Evolutionary conservation across 2,329 filamentous ascomycete species (phyloP).

Genomic region (Cephalotrichum gorgonifer): DNA sequence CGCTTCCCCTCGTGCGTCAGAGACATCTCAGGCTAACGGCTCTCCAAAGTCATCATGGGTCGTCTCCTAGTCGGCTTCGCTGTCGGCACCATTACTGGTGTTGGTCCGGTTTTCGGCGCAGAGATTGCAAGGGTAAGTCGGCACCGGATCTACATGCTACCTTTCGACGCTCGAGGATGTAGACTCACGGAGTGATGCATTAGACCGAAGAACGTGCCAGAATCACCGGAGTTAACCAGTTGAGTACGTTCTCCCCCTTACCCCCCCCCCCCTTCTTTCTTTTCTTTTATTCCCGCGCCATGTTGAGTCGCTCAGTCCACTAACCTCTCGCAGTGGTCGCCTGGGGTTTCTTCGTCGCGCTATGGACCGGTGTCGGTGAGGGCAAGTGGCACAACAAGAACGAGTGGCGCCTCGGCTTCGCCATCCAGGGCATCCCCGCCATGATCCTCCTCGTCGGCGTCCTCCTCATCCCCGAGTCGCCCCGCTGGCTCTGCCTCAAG

Average conservation of each 20-base stretch:
- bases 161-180: too few relatives aligned
- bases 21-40: not conserved
- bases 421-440: conserved; percentile 39
- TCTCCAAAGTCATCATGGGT: conserved; percentile 21
- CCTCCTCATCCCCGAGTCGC: conserved; percentile 35
- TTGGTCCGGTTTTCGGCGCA: conserved; percentile 27
- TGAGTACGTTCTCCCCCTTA: conserved; percentile 18
- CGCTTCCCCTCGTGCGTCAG: not conserved
- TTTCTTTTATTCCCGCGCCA: too few relatives aligned
- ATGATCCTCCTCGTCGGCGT: conserved; percentile 32
- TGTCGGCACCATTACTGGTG: conserved; percentile 28
- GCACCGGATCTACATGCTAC: not conserved
- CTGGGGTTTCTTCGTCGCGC: conserved; percentile 42
- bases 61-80: conserved; percentile 26
- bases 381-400: conserved; percentile 32
- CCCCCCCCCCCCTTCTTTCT: not conserved
- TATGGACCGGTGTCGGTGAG: conserved; percentile 34
- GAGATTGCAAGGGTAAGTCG: conserved; percentile 25
- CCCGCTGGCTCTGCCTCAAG: conserved; percentile 32
- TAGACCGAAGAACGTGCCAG: conserved; percentile 25
- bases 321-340: conserved; percentile 21
- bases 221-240: conserved; percentile 28
- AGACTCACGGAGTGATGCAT: too few relatives aligned
- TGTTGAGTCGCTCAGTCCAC: not conserved
- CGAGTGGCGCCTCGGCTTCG: conserved; percentile 32